A percentile compares a stretch with the other conserved stretches of the same genome.
These are phyloP conservation scores for Hericium coralloides DNA, from an alignment of 768 basidiomycete genomes.

Conservation along the genomic window DNA sequence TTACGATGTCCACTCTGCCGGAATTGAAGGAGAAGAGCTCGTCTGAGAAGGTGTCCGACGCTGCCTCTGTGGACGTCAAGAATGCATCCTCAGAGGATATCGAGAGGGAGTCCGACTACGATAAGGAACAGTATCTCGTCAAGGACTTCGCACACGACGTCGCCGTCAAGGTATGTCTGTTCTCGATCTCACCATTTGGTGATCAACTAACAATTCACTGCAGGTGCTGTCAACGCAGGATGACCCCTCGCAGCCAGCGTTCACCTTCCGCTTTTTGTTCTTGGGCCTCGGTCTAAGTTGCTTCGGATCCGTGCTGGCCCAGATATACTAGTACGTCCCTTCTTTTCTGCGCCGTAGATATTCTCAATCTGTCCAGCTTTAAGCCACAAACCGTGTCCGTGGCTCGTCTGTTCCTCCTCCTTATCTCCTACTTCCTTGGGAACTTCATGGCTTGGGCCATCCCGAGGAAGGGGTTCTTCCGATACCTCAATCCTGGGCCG, in stretches of 20 bases:
- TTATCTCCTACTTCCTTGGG: conserved; percentile 45
- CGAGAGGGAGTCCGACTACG: conserved; percentile 1
- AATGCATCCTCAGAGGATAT: background rate
- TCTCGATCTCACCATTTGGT: background rate
- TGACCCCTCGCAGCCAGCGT: conserved; percentile 31
- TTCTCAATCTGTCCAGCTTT: conserved; percentile 19
- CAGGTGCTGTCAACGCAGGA: conserved; percentile 28
- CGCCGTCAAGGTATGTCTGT: conserved; percentile 25
- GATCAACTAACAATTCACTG: too few species aligned
- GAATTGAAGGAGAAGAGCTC: background rate
- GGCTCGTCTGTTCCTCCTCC: conserved; percentile 40
- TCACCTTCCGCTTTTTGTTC: conserved; percentile 51
- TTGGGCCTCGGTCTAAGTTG: conserved; percentile 45
- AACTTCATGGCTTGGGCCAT: conserved; percentile 29
- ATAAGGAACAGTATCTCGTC: conserved; percentile 26
- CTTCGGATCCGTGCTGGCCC: conserved; percentile 35
- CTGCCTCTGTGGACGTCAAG: background rate
- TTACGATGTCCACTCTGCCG: background rate
- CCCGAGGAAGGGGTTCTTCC: conserved; percentile 21
- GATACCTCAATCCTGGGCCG: conserved; percentile 29
- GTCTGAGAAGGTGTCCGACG: background rate
- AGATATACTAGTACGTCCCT: conserved; percentile 28
- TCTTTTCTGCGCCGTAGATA: background rate
- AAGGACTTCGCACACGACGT: conserved; percentile 29
- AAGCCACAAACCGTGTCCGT: conserved; percentile 42